Base-by-base conservation (phyloP, 179 eudicot species). In the Spinacia oleracea region DNA sequence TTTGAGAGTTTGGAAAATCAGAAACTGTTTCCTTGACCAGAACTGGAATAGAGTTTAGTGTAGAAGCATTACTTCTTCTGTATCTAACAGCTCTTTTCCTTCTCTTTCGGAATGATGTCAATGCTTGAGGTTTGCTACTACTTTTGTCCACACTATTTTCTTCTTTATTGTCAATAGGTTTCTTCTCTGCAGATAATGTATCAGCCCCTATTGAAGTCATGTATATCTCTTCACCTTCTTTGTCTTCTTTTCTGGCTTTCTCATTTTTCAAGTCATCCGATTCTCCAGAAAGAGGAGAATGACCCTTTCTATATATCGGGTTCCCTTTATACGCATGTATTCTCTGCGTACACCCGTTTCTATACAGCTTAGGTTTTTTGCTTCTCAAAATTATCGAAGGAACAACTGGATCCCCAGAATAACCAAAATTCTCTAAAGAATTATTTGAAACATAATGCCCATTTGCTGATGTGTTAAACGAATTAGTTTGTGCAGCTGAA, bases 261-360 rank as follows among this genome's bases (percentile, higher is more conserved):
- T 83, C 87, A 73, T 82, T 42, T 69, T 84, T 80, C 65, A 38
- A 63, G 72, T 70, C 68, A 78, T 83, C 84, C 25, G 73, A 64
- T 76, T 73, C 53, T 70, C 68, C 83, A 43, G 89, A 81, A 29
- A 88, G 74, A 76, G 88, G 67, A 74, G 81, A 86, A 60, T 87
- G 88, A 40, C 80, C 86, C n/a, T n/a, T n/a, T n/a, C n/a, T n/a
- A 64, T 86, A 86, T 68, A 83, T 75, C 45, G 82, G 78, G 53
- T 88, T 89, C 82, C 87, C 83, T 81, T 89, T 97, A 83, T 85
- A 91, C 16, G 98, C 97, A 42, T 86, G 97, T 73, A 93, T 88
- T 85, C 98, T 89, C 73, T 95, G 98, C 21, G 97, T 90, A 67
- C 93, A 91, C 21, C 93, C 92, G 80, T 93, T 91, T 81, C 87